Evolutionary conservation across 192 early-diverging fungal species (phyloP), one percentile per base, ranked within the genome.

Genomic region (Chytriomyces confervae): DNA sequence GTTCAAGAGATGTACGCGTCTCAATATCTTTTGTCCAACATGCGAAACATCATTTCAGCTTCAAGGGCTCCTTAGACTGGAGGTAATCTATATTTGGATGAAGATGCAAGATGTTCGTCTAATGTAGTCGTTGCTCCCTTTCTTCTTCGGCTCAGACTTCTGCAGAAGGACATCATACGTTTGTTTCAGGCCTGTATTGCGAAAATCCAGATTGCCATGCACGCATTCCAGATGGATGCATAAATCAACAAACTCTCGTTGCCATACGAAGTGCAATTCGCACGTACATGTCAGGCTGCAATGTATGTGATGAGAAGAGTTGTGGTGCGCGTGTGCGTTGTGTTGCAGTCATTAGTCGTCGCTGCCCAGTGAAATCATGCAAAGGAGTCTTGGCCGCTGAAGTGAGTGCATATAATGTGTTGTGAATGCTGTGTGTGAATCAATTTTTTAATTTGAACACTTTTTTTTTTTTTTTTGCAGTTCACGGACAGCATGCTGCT

Each of bases 241-340:
- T 96, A 7, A 71, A 82, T 6, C 85, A 90, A 2, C 95, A 95
- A 76, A 76, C 97, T 16, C 80, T 83, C 7, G 24, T 84, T 8
- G 83, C 83, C 9, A 94, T 98, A 64, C 87, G 95, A 50, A 60
- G 51, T 0, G 82, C 91, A 50, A 89, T 98, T 23, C 82, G 86
- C 47, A 81, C 82, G 60, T 98, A 94, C 83, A 92, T 95, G 80
- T 76, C 91, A n/a, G 88, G 91, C 20, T 89, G 84, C 80, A 76
- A 91, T 48, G 70, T 89, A 43, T 99, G 97, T 84, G 94, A 96
- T 69, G 94, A 97, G 63, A 80, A 88, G 6, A 81, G 85, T 5
- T 97, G 96, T 77, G 77, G 67, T 5, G 86, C 90, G 44, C 67
- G 81, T 7, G 93, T 95, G 5, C 88, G 92, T 29, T 79, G 87